These are phyloP conservation scores for Lyophyllum atratum DNA, from an alignment of 768 basidiomycete genomes.

Conservation along the genomic window DNA sequence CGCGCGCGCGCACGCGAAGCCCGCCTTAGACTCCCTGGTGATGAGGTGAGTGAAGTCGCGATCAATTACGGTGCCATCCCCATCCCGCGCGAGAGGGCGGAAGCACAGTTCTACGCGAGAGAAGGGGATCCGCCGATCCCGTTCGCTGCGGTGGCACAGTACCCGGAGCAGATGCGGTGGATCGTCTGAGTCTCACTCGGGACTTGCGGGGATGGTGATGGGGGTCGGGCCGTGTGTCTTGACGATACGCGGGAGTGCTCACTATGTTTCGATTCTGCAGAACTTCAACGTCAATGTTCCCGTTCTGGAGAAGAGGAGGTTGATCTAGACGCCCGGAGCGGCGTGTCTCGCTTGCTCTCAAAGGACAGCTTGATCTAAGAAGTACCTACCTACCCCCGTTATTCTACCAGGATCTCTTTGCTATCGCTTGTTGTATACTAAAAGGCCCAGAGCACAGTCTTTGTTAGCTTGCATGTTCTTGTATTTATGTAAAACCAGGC, in stretches of 20 bases:
- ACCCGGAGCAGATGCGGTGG: conserved; percentile 38
- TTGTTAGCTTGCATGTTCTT: neutral
- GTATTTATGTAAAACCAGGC: neutral
- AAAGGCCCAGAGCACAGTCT: neutral
- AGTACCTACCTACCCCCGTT: neutral
- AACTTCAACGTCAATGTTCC: conserved; percentile 10
- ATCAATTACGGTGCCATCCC: conserved; percentile 40
- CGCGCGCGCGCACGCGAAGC: conserved; percentile 38
- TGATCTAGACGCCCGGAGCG: neutral
- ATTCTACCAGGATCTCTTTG: neutral
- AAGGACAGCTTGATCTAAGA: neutral
- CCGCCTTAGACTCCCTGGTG: conserved; percentile 44
- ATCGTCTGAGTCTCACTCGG: conserved; percentile 26
- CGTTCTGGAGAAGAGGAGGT: conserved; percentile 18
- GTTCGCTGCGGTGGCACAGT: conserved; percentile 23
- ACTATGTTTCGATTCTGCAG: conserved; percentile 1
- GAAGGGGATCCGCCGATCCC: conserved; percentile 4
- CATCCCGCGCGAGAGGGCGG: conserved; percentile 24
- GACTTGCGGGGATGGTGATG: neutral
- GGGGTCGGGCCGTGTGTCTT: neutral
- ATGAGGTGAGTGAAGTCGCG: conserved; percentile 49
- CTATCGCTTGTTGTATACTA: neutral
- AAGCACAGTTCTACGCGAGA: conserved; percentile 15
- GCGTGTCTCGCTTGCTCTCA: neutral
- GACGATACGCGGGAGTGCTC: neutral